Conservation (phyloP, 495 filamentous ascomycete species). For the Talaromyces ruber region DNA sequence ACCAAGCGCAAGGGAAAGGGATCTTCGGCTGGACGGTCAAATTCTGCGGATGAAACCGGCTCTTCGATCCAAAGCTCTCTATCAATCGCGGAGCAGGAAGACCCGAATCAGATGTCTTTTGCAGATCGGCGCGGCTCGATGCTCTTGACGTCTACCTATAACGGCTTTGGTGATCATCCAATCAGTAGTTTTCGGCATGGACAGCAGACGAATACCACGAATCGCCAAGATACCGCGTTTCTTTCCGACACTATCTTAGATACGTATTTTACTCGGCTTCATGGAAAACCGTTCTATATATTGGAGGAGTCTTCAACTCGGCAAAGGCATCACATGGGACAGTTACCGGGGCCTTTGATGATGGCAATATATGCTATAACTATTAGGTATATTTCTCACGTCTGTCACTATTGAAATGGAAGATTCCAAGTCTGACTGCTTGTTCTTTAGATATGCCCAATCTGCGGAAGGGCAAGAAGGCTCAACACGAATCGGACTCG, state of each 20-base stretch:
- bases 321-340: constrained; percentile 55
- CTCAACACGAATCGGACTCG: constrained; percentile 48
- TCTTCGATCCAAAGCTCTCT: constrained; percentile 10
- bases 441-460: constrained; percentile 50
- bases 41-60: constrained; percentile 16
- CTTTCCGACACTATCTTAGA: constrained; percentile 58
- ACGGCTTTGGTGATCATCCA: neutral
- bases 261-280: constrained; percentile 65
- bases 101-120: neutral
- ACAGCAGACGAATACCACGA: constrained; percentile 11
- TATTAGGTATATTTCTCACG: constrained; percentile 39
- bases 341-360: constrained; percentile 53
- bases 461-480: constrained; percentile 53
- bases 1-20: constrained; percentile 11
- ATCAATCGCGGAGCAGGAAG: neutral
- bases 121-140: neutral
- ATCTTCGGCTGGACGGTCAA: constrained; percentile 9
- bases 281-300: constrained; percentile 71
- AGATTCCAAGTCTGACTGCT: constrained; percentile 1
- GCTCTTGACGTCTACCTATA: neutral
- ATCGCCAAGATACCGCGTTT: constrained; percentile 15
- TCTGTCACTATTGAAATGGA: neutral
- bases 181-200: neutral
- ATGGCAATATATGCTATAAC: constrained; percentile 69
- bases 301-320: constrained; percentile 64